Evolutionary conservation across 495 filamentous ascomycete species (phyloP).

Genomic region (Penicillium paxilli): DNA sequence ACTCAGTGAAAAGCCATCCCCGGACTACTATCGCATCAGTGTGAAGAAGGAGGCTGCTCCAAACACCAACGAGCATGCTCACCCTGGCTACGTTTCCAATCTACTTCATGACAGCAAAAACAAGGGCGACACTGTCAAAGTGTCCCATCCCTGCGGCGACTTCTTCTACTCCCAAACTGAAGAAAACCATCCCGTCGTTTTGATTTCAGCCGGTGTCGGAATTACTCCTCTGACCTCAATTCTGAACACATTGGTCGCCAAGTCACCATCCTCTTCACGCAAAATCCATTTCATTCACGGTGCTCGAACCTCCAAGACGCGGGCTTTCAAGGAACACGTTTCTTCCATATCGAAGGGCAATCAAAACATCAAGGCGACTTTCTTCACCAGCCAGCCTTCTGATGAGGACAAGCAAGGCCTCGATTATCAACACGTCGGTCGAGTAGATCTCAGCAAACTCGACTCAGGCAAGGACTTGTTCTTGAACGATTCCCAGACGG

Average conservation of each 20-base stretch:
- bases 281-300: constrained; percentile 65
- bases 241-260: constrained; percentile 55
- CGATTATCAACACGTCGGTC: constrained; percentile 56
- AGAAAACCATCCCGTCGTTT: constrained; percentile 50
- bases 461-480: constrained; percentile 51
- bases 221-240: constrained; percentile 68
- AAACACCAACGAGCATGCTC: constrained; percentile 38
- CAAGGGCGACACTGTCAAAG: constrained; percentile 58
- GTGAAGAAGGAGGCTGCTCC: constrained; percentile 66
- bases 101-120: constrained; percentile 61
- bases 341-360: constrained; percentile 39
- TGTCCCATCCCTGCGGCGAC: constrained; percentile 70
- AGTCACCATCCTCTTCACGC: constrained; percentile 30
- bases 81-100: constrained; percentile 71
- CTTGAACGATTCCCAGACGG: constrained; percentile 49
- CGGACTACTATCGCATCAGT: constrained; percentile 66
- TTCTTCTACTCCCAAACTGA: constrained; percentile 53
- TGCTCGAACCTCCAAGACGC: constrained; percentile 43
- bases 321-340: constrained; percentile 50
- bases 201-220: constrained; percentile 71
- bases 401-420: constrained; percentile 49
- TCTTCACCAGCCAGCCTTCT: constrained; percentile 39
- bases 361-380: constrained; percentile 37
- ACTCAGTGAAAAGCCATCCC: constrained; percentile 59
- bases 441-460: constrained; percentile 56